These are phyloP conservation scores for Mallotus japonicus DNA, from an alignment of 441 rosid genomes.

Conservation along the genomic window DNA sequence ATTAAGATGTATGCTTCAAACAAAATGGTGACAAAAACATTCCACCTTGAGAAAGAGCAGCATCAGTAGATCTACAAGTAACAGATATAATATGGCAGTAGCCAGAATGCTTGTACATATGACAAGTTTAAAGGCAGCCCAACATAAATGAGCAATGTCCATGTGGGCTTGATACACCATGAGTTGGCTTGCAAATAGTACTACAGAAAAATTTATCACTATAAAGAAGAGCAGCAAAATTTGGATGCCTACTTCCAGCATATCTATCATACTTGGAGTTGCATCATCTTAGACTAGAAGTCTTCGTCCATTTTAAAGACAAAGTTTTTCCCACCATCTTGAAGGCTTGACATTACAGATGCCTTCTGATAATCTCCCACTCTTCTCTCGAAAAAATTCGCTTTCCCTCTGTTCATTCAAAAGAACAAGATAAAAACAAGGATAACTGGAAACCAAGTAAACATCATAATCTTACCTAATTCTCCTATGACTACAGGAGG, in stretches of 20 bases:
- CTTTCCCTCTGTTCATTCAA: conserved; percentile 59
- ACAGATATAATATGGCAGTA: not conserved
- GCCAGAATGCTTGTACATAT: conserved; percentile 1
- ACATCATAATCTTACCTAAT: conserved; percentile 1
- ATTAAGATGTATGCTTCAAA: not conserved
- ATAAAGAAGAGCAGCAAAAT: not conserved
- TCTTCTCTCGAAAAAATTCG: conserved; percentile 82
- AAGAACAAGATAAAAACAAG: conserved; percentile 3
- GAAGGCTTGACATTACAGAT: conserved; percentile 74
- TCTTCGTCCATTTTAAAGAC: conserved; percentile 79
- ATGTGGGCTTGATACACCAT: not conserved
- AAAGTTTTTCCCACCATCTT: conserved; percentile 54
- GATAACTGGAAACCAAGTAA: not conserved
- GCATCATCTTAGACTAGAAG: conserved; percentile 37
- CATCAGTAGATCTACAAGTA: not conserved
- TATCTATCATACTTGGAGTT: not conserved
- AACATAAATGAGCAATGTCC: conserved; percentile 1
- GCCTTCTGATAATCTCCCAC: conserved; percentile 92
- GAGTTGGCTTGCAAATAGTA: conserved; percentile 5
- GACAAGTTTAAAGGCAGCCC: conserved; percentile 1
- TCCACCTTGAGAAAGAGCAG: conserved; percentile 11
- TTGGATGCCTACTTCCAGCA: conserved; percentile 9
- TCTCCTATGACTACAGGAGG: not conserved
- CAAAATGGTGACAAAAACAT: conserved; percentile 11
- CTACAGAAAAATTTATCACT: conserved; percentile 4